Percentiles rank a stretch among this genome's conserved stretches.
phyloP scores from a whole-genome alignment of 768 basidiomycete species.

The Calvatia gigantea region DNA sequence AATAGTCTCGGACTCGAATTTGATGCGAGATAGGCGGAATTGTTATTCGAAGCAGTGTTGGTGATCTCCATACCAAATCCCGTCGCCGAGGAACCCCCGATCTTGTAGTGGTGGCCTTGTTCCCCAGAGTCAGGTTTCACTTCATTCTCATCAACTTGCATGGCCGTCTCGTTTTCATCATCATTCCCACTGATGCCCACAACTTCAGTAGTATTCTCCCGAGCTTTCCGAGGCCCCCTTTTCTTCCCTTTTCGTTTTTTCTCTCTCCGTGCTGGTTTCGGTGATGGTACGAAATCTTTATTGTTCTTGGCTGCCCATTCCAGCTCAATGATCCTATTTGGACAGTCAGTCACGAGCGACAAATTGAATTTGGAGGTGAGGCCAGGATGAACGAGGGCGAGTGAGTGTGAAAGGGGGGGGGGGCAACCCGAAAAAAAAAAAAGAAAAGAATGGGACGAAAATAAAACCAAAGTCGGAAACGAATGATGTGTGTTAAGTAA shows the following conservation, averaged over 20 bases:
- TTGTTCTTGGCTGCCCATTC: constrained; percentile 73
- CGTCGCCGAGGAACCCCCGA: constrained; percentile 14
- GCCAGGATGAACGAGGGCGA: constrained; percentile 13
- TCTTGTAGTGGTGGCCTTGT: neutral
- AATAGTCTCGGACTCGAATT: neutral
- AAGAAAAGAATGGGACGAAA: constrained; percentile 30
- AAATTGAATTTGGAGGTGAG: neutral
- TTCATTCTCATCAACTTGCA: constrained; percentile 26
- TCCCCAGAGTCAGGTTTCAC: constrained; percentile 2
- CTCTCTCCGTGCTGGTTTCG: constrained; percentile 41
- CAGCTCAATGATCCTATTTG: constrained; percentile 72
- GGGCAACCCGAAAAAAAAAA: constrained; percentile 19
- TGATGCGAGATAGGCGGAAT: neutral
- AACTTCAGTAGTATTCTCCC: constrained; percentile 19
- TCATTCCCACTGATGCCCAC: neutral
- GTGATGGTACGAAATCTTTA: constrained; percentile 54
- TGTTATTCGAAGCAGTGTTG: constrained; percentile 22
- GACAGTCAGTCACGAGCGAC: neutral
- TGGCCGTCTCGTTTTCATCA: constrained; percentile 13
- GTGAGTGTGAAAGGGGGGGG: constrained; percentile 7
- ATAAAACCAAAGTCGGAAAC: constrained; percentile 34
- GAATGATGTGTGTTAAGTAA: constrained; percentile 27
- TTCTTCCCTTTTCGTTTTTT: constrained; percentile 33
- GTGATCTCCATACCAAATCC: constrained; percentile 44
- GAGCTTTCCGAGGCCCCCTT: constrained; percentile 23